Conservation (phyloP, 192 early-diverging fungal species). For the Funneliformis mosseae region DNA sequence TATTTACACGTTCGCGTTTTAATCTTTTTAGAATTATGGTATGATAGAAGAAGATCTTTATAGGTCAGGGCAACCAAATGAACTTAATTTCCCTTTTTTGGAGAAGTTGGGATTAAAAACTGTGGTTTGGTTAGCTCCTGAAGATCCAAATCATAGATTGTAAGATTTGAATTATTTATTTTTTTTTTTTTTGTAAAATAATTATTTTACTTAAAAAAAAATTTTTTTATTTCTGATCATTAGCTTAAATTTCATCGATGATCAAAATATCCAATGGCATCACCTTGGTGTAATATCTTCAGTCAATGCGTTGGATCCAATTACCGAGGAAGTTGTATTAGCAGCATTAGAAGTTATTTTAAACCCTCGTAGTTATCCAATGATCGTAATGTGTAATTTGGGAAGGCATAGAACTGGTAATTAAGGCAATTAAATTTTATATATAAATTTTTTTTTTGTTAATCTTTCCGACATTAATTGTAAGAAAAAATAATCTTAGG, state of each 20-base stretch:
- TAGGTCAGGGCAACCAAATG: constrained; percentile 96
- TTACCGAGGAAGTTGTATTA: constrained; percentile 95
- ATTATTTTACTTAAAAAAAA: too few relatives aligned
- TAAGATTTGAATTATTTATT: too few relatives aligned
- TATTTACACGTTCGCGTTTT: neutral
- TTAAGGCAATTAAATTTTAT: neutral
- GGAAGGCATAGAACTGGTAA: constrained; percentile 94
- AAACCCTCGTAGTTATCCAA: constrained; percentile 87
- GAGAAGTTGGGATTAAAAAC: constrained; percentile 94
- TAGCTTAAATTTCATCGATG: constrained; percentile 94
- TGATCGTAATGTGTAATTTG: constrained; percentile 98
- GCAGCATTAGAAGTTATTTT: constrained; percentile 87
- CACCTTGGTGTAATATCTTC: constrained; percentile 85
- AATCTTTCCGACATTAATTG: neutral
- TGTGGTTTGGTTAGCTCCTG: constrained; percentile 93
- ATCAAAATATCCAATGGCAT: constrained; percentile 94
- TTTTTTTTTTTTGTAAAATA: too few relatives aligned
- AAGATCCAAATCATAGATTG: constrained; percentile 96
- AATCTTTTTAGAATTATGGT: constrained; percentile 81
- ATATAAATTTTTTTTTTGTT: neutral
- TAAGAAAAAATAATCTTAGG: constrained; percentile 48
- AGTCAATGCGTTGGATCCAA: constrained; percentile 94
- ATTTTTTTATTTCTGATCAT: neutral
- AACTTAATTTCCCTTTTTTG: constrained; percentile 98
- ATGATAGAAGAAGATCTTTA: constrained; percentile 97